Evolutionary conservation across 768 basidiomycete genomes (phyloP).

Genomic region (Boletus edulis): DNA sequence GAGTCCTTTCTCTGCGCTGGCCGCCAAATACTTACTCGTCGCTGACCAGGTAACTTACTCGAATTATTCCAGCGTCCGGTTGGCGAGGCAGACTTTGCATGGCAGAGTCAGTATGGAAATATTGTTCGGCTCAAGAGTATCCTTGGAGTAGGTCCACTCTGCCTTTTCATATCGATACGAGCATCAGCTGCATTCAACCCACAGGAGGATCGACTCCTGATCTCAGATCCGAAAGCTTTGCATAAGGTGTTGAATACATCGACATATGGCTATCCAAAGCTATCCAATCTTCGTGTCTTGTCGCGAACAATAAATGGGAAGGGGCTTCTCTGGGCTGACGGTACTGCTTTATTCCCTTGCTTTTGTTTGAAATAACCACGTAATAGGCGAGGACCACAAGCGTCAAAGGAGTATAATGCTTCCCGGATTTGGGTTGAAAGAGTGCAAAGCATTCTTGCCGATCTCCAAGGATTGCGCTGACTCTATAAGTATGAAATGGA

Average conservation of each 20-base stretch:
- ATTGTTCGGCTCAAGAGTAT: constrained; percentile 23
- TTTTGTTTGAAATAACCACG: constrained; percentile 9
- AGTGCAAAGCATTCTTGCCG: constrained; percentile 47
- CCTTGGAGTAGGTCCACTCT: constrained; percentile 15
- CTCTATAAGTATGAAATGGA: constrained; percentile 16
- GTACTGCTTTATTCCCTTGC: constrained; percentile 14
- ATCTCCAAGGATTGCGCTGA: constrained; percentile 41
- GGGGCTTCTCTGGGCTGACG: constrained; percentile 40
- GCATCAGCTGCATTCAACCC: not conserved
- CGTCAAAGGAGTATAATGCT: constrained; percentile 53
- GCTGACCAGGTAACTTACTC: constrained; percentile 20
- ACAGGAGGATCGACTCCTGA: constrained; percentile 44
- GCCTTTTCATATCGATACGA: not conserved
- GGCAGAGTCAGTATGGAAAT: constrained; percentile 29
- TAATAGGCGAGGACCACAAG: constrained; percentile 40
- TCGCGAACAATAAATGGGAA: constrained; percentile 23
- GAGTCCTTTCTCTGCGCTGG: not conserved
- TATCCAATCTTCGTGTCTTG: constrained; percentile 15
- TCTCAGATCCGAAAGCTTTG: constrained; percentile 46
- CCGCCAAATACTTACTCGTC: constrained; percentile 9
- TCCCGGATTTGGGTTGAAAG: constrained; percentile 51
- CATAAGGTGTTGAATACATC: constrained; percentile 39
- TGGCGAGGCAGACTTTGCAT: constrained; percentile 28
- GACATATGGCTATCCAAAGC: constrained; percentile 41
- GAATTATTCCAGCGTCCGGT: constrained; percentile 25